Evolutionary conservation across 345 rosid species (phyloP).

Genomic region (Trapa incisa): DNA sequence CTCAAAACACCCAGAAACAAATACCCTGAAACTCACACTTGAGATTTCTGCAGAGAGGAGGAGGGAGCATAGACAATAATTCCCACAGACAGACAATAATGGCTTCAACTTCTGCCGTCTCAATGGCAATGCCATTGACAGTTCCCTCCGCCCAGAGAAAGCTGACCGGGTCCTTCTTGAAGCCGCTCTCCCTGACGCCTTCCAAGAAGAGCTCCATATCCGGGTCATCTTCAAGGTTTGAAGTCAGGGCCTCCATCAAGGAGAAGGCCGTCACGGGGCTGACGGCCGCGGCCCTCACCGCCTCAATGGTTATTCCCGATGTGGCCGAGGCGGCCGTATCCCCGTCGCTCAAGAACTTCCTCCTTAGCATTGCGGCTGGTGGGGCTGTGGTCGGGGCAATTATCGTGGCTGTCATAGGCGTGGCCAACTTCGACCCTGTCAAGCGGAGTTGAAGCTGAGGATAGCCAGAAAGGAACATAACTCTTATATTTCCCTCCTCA

Average conservation of each 20-base stretch:
- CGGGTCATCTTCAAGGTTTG: conserved; percentile 13
- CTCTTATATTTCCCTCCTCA: background rate
- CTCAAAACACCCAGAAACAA: conserved; percentile 8
- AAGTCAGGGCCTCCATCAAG: conserved; percentile 50
- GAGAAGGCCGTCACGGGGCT: conserved; percentile 66
- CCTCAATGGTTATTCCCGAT: conserved; percentile 66
- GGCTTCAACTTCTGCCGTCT: conserved; percentile 68
- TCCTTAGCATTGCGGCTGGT: conserved; percentile 78
- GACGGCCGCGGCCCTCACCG: conserved; percentile 64
- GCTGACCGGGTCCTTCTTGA: conserved; percentile 32
- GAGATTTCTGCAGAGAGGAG: conserved; percentile 6
- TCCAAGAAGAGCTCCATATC: conserved; percentile 15
- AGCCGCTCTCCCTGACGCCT: conserved; percentile 45
- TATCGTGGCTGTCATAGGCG: conserved; percentile 63
- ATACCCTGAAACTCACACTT: conserved; percentile 13
- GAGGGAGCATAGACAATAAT: background rate
- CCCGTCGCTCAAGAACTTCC: conserved; percentile 87
- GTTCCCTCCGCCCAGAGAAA: conserved; percentile 28
- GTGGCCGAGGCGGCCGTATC: conserved; percentile 70
- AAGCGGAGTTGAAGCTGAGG: conserved; percentile 36
- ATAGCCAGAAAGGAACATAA: background rate
- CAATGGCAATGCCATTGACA: conserved; percentile 49
- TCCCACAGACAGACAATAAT: conserved; percentile 12
- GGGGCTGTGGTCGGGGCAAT: conserved; percentile 46
- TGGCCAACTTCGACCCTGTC: conserved; percentile 69